Evolutionary conservation across 371 early-diverging fungal species (phyloP), one percentile per base, ranked within the genome.

Genomic region (Mortierella sp.): DNA sequence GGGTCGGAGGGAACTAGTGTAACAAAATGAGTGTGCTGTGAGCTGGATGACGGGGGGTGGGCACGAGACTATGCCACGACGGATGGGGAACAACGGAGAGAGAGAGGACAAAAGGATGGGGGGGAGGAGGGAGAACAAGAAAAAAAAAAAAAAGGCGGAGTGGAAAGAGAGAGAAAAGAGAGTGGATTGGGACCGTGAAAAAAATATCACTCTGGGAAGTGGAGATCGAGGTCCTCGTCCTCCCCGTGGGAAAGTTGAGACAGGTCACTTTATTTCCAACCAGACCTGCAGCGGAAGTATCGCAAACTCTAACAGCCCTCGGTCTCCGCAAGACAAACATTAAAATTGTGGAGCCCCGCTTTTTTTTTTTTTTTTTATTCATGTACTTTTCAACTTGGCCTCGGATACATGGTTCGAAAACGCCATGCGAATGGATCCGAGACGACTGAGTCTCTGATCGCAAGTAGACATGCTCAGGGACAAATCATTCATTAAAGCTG

Each of bases 231-330:
- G 37, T 37, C 37, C 37, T 9, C 45, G 15, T 30, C 6, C 21
- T 9, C 47, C 62, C 62, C 62, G 62, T 62, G 62, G 62, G 62
- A 62, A 62, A 62, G 62, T 62, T 48, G 30, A 18, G 26, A 28
- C 16, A 18, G 19, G 21, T 1, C 3, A 4, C 30, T 14, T 18
- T 51, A 62, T 21, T 48, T 62, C 30, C 62, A 26, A 18, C 25
- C 21, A 37, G 0, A 47, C 16, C 7, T 14, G 15, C 21, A 21
- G 19, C 21, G 48, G 48, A 48, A 30, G 47, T 45, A 37, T 37
- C 37, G 37, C 37, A 37, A 37, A 37, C 37, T 37, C 9, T 37
- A 37, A 5, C 25, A 46, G 12, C n/a, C 19, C 12, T n/a, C n/a
- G n/a, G n/a, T n/a, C n/a, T n/a, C n/a, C n/a, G n/a, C n/a, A n/a